Evolutionary conservation across 2,329 filamentous ascomycete genomes (phyloP), one percentile per base, ranked within the genome.

Genomic region (Penicillium sp.): DNA sequence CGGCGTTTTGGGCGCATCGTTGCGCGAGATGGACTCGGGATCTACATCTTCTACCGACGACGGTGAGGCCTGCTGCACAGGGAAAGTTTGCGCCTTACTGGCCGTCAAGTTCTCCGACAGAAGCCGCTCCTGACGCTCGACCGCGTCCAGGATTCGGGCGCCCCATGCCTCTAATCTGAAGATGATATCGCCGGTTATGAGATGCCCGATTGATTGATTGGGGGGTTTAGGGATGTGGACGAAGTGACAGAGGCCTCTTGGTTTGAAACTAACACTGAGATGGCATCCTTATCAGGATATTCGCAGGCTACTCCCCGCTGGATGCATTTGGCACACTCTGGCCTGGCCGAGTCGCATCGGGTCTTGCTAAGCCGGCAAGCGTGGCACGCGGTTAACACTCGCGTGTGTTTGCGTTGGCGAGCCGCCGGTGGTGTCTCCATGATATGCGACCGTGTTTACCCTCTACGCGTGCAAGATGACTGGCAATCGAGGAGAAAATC

Each of bases 291-390:
- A 25, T 60, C 57, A 33, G 58, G 55, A 56, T 60, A 59, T 40
- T 55, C 52, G 46, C 58, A 60, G 29, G 55, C 26, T 43, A 59
- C 52, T 33, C 58, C 57, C 34, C 55, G 57, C 43, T 58, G 55
- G 13, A 55, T 39, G 48, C 58, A 60, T 50, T 60, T 60, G 40
- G 55, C 53, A 47, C 58, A 60, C 12, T 55, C 48, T 36, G 58
- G 58, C 28, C 57, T 51, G 9, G 50, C 55, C n/a, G 57, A 59
- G 37, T 60, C 58, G 36, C 58, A 60, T 35, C 58, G 55, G 13
- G 58, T 60, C 52, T 60, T 60, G 48, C 54, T 57, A 28, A 59
- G 45, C 7, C 58, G 57, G 50, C 58, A 60, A 37, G 55, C 55
- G 48, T 60, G 53, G 49, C 58, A 60, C 3, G 58, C 58, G 11